Conservation (phyloP, 352 stramenopile species). For the Thraustotheca clavata region DNA sequence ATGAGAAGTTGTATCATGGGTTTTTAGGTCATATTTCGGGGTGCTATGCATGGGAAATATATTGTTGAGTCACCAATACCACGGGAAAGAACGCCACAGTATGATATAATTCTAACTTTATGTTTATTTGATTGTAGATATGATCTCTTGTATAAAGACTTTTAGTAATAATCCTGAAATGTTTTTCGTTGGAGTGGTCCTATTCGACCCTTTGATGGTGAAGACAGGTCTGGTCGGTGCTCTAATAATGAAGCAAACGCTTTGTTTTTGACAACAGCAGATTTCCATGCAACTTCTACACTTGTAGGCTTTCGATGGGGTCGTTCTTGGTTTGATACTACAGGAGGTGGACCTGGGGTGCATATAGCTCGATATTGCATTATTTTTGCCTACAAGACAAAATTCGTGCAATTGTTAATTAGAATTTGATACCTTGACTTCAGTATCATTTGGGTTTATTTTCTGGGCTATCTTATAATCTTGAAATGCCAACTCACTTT, state of each 20-base stretch:
- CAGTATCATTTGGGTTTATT: slow-evolving; percentile 47
- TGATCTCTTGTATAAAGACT: slow-evolving; percentile 74
- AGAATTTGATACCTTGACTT: slow-evolving; percentile 35
- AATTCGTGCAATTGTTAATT: not conserved
- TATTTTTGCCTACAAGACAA: not conserved
- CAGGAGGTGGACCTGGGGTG: not conserved
- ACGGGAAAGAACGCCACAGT: slow-evolving; percentile 65
- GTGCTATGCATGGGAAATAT: slow-evolving; percentile 63
- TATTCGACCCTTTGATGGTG: slow-evolving; percentile 8
- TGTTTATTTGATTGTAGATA: not conserved
- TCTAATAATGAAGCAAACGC: not conserved
- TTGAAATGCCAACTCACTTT: slow-evolving; percentile 19
- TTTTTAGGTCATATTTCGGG: slow-evolving; percentile 68
- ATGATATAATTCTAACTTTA: slow-evolving; percentile 22
- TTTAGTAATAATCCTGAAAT: slow-evolving; percentile 27
- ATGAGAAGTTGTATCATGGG: not conserved
- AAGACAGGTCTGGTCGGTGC: not conserved
- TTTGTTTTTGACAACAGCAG: not conserved
- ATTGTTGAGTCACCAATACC: slow-evolving; percentile 79
- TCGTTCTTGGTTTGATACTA: not conserved
- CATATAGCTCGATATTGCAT: slow-evolving; percentile 4
- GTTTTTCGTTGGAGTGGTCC: not conserved
- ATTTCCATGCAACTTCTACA: not conserved
- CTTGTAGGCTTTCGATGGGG: not conserved
- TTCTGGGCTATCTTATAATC: slow-evolving; percentile 25